Evolutionary conservation across 371 early-diverging fungal genomes (phyloP).

Genomic region (Mortierella sp.): DNA sequence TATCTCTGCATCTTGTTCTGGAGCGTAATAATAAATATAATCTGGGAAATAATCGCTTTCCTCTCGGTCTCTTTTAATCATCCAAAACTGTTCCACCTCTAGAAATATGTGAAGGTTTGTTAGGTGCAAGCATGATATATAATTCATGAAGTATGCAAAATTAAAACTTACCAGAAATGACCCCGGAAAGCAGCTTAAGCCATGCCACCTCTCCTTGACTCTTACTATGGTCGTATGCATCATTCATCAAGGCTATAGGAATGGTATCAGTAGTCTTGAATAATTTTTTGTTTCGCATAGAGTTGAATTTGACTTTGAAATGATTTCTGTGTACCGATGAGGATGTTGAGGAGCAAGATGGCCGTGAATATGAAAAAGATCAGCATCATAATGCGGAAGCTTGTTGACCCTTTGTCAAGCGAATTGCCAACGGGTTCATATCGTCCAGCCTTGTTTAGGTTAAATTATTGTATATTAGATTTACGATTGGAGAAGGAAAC

Average conservation of each 20-base stretch:
- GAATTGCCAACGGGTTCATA: constrained; percentile 27
- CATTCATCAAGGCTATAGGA: constrained; percentile 51
- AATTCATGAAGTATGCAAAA: too few species aligned
- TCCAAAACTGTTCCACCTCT: constrained; percentile 49
- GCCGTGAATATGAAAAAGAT: constrained; percentile 56
- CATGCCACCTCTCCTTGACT: constrained; percentile 44
- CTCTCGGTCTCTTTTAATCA: too few species aligned
- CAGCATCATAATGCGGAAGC: constrained; percentile 55
- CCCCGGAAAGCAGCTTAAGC: constrained; percentile 52
- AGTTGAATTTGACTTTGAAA: background rate
- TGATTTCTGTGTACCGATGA: constrained; percentile 37
- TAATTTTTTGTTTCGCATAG: too few species aligned
- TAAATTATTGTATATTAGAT: background rate
- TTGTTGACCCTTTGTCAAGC: background rate
- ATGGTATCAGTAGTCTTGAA: background rate
- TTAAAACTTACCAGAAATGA: constrained; percentile 37
- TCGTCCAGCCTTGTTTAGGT: constrained; percentile 39
- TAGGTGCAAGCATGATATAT: constrained; percentile 10
- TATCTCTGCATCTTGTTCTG: constrained; percentile 41
- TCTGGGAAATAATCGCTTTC: constrained; percentile 50
- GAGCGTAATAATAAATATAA: constrained; percentile 50
- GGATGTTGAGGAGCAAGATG: constrained; percentile 42
- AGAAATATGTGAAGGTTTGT: background rate
- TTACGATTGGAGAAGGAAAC: background rate
- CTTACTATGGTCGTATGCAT: constrained; percentile 46